Conservation (phyloP, 306 rosid genomes). For the Acacia melanoxylon region DNA sequence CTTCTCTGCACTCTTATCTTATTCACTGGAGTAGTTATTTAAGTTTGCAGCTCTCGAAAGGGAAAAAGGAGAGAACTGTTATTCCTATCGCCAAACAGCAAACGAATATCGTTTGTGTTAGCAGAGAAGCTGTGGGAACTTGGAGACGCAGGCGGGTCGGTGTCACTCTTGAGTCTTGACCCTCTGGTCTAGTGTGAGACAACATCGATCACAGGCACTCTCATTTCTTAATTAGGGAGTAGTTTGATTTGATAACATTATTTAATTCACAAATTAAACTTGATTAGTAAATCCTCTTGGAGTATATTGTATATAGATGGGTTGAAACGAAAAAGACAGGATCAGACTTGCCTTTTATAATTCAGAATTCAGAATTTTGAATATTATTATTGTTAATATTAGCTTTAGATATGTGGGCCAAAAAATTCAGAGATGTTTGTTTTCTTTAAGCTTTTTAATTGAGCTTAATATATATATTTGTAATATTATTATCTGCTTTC, state of each 20-base stretch:
- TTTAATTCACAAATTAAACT: neutral
- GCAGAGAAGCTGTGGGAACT: neutral
- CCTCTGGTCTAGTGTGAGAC: neutral
- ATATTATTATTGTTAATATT: neutral
- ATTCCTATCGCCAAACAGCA: neutral
- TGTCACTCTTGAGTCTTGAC: neutral
- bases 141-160: constrained; percentile 16
- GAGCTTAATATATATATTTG: too few relatives aligned
- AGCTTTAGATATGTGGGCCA: too few relatives aligned
- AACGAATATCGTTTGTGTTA: neutral
- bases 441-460: too few relatives aligned
- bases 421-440: too few relatives aligned
- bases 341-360: neutral
- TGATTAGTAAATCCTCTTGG: neutral
- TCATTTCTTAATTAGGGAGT: neutral
- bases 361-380: neutral
- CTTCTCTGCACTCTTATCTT: neutral
- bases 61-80: constrained; percentile 1
- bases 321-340: neutral
- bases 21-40: neutral
- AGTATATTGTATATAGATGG: too few relatives aligned
- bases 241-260: neutral
- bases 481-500: too few relatives aligned
- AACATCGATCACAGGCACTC: neutral
- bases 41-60: neutral